Evolutionary conservation across 2,329 filamentous ascomycete species (phyloP), one percentile per base, ranked within the genome.

Genomic region (Talaromyces piceae): DNA sequence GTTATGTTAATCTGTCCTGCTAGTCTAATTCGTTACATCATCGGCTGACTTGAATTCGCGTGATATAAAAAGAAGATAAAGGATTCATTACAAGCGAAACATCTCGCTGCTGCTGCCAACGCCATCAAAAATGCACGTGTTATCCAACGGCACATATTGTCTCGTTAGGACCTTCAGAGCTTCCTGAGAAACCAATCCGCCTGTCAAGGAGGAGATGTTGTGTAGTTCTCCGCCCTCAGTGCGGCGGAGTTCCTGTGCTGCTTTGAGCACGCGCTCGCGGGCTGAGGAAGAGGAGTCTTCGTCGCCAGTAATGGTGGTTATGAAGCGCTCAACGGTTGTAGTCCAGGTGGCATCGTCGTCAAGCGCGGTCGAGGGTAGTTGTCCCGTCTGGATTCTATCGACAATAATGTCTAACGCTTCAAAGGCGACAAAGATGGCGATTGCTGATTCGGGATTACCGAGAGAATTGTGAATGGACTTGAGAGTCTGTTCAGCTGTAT

Each of bases 101-200:
- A 80, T 78, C 37, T 70, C 72, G 44, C 69, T 78, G 61, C 75
- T 77, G 62, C 79, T 82, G 56, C 65, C 71, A 2, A 83, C 73
- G 1, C 82, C 82, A 60, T 84, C 80, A 57, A 83, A 84, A 22
- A 84, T 64, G 59, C 80, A 83, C 0, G 77, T 81, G 54, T 83
- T 83, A 63, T 84, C 79, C 7, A 84, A 71, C 1, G 82, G 81
- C 9, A 83, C 73, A 61, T 84, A 85, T 67, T 85, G 82, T 60
- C 78, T 76, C n/a, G 82, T 85, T 41, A 77, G 56, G 5, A 82
- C 78, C 66, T 98, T 98, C 73, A 98, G 94, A 56, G 91, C 82
- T 72, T 98, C 93, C 70, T 98, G 94, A n/a, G 91, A 89, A 45
- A 94, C 86, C 74, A 98, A 86, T 3, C 93, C 94, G 26, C 93